Conservation (phyloP, 1,284 basidiomycete genomes). For the Naganishia cerealis region DNA sequence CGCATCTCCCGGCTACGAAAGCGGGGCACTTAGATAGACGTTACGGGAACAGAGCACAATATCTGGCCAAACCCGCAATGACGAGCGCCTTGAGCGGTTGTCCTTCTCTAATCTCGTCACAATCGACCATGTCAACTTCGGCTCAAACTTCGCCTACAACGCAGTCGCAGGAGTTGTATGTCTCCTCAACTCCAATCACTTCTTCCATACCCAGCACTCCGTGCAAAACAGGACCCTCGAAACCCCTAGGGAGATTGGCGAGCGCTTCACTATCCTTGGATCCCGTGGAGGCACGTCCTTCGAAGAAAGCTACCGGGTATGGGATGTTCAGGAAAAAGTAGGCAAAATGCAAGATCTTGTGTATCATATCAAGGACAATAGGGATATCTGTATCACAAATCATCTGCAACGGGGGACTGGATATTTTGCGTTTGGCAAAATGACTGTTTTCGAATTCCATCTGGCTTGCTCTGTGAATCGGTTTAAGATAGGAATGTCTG, state of each 20-base stretch:
- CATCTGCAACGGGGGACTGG: not conserved
- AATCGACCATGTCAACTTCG: not conserved
- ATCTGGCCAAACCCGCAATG: conserved; percentile 4
- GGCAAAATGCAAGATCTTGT: not conserved
- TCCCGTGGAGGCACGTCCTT: conserved; percentile 7
- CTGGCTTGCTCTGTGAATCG: not conserved
- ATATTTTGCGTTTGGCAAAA: not conserved
- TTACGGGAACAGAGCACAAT: conserved; percentile 8
- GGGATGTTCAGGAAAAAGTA: conserved; percentile 27
- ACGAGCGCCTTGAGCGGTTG: conserved; percentile 14
- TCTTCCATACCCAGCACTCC: not conserved
- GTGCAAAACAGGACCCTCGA: not conserved
- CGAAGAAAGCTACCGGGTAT: conserved; percentile 16
- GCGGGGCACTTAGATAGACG: not conserved
- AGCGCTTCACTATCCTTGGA: conserved; percentile 9
- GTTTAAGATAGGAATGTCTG: not conserved
- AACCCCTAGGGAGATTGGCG: conserved; percentile 21
- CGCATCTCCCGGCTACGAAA: conserved; percentile 8
- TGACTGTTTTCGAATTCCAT: not conserved
- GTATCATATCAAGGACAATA: not conserved
- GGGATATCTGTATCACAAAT: not conserved
- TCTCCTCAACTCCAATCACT: not conserved
- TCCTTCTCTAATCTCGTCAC: not conserved
- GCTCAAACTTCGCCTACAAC: not conserved
- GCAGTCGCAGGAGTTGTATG: not conserved